Percentiles rank a stretch among this genome's conserved stretches.
phyloP scores from a whole-genome alignment of 1,284 basidiomycete species.

The Ustilago xerochloae region DNA sequence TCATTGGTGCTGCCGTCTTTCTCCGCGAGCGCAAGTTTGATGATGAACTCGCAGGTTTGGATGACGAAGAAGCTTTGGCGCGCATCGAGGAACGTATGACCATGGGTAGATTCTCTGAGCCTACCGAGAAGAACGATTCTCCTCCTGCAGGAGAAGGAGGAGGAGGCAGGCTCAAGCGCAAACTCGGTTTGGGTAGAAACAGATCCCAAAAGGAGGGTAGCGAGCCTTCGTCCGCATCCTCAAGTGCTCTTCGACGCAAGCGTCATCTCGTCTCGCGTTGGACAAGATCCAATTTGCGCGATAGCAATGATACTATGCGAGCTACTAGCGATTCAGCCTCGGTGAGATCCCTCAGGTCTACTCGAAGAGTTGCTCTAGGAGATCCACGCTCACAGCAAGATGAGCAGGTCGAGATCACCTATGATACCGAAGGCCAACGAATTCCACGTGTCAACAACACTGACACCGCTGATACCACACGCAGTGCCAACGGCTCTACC shows the following conservation, averaged over 20 bases:
- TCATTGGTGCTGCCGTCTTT: conserved; percentile 65
- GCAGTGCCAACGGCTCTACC: background rate
- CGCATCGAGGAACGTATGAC: conserved; percentile 47
- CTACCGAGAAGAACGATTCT: conserved; percentile 17
- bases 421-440: conserved; percentile 17
- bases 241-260: conserved; percentile 36
- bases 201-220: conserved; percentile 24
- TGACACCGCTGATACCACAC: background rate
- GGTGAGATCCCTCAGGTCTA: conserved; percentile 1
- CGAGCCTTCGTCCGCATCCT: conserved; percentile 42
- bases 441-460: background rate
- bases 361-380: conserved; percentile 4
- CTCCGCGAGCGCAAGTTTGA: conserved; percentile 59
- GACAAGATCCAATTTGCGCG: conserved; percentile 21
- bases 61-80: conserved; percentile 52
- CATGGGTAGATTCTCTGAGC: conserved; percentile 27
- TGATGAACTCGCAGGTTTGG: conserved; percentile 41
- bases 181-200: conserved; percentile 23
- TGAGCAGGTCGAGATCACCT: conserved; percentile 38
- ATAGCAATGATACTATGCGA: conserved; percentile 33
- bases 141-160: too few species aligned
- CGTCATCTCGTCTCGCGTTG: conserved; percentile 41
- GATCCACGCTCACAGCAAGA: conserved; percentile 19
- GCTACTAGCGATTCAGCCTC: conserved; percentile 34
- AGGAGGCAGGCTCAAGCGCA: conserved; percentile 17